Base-by-base conservation (phyloP, 2,329 filamentous ascomycete species). In the Colletotrichum brevisporum region DNA sequence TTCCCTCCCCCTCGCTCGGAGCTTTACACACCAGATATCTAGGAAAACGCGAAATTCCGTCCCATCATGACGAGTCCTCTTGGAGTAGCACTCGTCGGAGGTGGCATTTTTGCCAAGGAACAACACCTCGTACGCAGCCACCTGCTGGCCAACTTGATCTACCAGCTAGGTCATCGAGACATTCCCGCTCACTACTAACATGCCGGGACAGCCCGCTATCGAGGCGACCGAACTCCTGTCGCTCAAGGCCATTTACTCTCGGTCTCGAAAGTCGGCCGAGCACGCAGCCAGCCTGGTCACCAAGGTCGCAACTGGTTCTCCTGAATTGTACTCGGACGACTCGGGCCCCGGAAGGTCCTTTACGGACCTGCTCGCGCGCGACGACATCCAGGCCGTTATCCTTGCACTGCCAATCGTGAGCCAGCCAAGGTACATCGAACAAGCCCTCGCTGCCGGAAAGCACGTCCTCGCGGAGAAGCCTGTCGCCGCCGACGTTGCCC, bases 381-480 rank as follows among this genome's bases (percentile, higher is more conserved):
- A 78, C 1, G 89, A 91, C 77, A 82, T 91, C 63, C 72, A 79
- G 15, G 88, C 83, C 50, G 85, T 91, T 41, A 83, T 89, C 61
- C 79, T 91, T 59, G 86, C 84, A n/a, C 82, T 93, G 45, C 90
- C 91, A 41, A 93, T 93, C 75, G 75, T 83, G 55, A 80, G 80
- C 45, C 90, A 92, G 76, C 88, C 90, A 2, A 78, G 78, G 13
- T 86, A 86, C 73, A 87, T 92, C 74, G 83, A 86, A 70, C 83
- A 85, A 70, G 88, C 88, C 0, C 80, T 92, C 18, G 75, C 79
- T n/a, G 90, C 89, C 1, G 89, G 90, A 27, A 93, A 93, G 78
- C 90, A 92, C 75, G 90, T 93, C 8, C 82, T 93, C 3, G 88
- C 88, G 16, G 91, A 93, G 80, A 93, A 93, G 80, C 91, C 91